Evolutionary conservation across 78 protist genomes (phyloP).

Genomic region (Bodo saltans): DNA sequence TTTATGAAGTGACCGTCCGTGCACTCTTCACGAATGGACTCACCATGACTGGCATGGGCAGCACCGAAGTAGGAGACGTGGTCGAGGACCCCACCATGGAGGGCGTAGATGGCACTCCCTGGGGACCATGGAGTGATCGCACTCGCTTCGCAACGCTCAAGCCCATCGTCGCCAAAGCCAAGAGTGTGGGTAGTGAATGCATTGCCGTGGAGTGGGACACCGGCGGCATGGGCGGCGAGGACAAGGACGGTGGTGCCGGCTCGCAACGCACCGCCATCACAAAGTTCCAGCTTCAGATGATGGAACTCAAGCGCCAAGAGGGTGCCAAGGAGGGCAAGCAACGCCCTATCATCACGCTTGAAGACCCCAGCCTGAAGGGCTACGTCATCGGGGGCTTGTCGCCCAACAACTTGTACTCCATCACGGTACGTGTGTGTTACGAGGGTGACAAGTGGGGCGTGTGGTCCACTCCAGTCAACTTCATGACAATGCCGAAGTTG

Average conservation of each 20-base stretch:
- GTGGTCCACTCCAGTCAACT: background rate
- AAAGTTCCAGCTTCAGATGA: background rate
- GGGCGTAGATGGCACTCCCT: background rate
- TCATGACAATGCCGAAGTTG: background rate
- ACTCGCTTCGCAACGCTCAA: background rate
- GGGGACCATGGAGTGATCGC: slow-evolving; percentile 5
- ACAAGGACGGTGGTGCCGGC: too few species aligned
- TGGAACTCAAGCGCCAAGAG: background rate
- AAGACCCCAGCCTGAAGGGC: background rate
- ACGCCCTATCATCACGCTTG: background rate
- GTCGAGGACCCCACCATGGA: background rate
- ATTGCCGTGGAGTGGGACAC: slow-evolving; percentile 20
- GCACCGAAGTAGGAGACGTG: too few species aligned
- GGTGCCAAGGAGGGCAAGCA: slow-evolving; percentile 8
- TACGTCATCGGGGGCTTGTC: background rate
- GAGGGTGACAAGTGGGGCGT: slow-evolving; percentile 24
- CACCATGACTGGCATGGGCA: background rate
- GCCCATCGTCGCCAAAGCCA: background rate
- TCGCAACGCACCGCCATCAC: slow-evolving; percentile 1
- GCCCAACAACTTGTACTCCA: background rate
- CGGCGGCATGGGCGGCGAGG: background rate
- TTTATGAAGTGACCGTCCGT: background rate
- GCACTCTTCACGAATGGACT: slow-evolving; percentile 1
- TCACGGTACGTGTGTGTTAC: slow-evolving; percentile 21
- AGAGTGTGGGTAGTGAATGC: background rate